These are phyloP conservation scores for Lotus japonicus DNA, from an alignment of 306 rosid species.

Conservation along the genomic window DNA sequence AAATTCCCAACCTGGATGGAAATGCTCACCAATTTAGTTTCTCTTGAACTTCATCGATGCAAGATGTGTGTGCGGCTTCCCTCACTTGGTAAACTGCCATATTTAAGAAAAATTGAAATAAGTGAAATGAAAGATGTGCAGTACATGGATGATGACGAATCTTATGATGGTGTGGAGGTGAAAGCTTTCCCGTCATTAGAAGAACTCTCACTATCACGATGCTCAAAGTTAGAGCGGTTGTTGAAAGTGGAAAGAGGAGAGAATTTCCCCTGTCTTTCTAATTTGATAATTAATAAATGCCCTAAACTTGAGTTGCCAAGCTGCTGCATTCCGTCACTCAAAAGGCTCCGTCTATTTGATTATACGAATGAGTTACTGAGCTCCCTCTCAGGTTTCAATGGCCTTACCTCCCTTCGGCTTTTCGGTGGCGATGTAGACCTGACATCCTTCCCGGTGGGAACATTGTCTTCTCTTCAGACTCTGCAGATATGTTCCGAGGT, in stretches of 20 bases:
- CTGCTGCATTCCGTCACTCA: neutral
- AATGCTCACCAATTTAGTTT: neutral
- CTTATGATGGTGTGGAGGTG: neutral
- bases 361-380: neutral
- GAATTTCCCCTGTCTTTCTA: neutral
- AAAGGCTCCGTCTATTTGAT: rapidly evolving
- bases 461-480: neutral
- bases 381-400: neutral
- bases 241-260: no score
- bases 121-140: neutral
- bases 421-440: rapidly evolving
- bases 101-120: neutral
- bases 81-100: neutral
- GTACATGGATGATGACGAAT: neutral
- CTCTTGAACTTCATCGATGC: neutral
- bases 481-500: neutral
- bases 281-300: rapidly evolving
- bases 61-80: neutral
- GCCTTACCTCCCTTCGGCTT: neutral
- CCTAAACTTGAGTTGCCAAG: neutral
- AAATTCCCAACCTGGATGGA: neutral
- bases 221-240: no score
- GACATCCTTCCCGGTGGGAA: neutral
- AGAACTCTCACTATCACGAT: neutral
- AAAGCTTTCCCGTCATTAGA: neutral